These are phyloP conservation scores for Hymenoscyphus scutula DNA, from an alignment of 2,329 filamentous ascomycete genomes.

Conservation along the genomic window DNA sequence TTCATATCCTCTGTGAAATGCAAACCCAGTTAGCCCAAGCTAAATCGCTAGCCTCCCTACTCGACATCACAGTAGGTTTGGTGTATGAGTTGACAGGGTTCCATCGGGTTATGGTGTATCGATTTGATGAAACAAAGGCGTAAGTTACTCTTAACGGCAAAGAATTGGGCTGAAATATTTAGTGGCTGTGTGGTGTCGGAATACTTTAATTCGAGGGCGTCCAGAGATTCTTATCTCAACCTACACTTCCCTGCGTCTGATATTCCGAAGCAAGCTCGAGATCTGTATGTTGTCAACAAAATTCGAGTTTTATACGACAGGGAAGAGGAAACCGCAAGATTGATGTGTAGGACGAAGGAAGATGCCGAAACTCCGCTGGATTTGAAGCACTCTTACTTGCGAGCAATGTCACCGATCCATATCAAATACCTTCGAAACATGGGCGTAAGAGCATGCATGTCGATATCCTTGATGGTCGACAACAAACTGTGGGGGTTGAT, in stretches of 20 bases:
- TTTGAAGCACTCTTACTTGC: slow-evolving; percentile 77
- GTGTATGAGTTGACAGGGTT: slow-evolving; percentile 27
- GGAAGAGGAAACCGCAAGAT: slow-evolving; percentile 71
- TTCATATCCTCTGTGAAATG: slow-evolving; percentile 26
- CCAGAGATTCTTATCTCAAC: slow-evolving; percentile 14
- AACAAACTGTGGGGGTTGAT: slow-evolving; percentile 83
- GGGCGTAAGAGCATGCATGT: slow-evolving; percentile 87
- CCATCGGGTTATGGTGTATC: slow-evolving; percentile 26
- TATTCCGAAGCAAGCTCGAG: slow-evolving; percentile 77
- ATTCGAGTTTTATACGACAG: slow-evolving; percentile 82
- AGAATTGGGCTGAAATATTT: background rate
- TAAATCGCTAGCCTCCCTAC: slow-evolving; percentile 15
- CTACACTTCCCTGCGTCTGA: slow-evolving; percentile 68
- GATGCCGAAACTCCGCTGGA: slow-evolving; percentile 74
- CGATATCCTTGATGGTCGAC: slow-evolving; percentile 83
- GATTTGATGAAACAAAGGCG: slow-evolving; percentile 24
- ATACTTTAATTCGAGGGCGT: slow-evolving; percentile 10
- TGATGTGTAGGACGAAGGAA: slow-evolving; percentile 72
- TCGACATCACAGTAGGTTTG: slow-evolving; percentile 27
- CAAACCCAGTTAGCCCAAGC: slow-evolving; percentile 22
- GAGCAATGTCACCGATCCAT: slow-evolving; percentile 86
- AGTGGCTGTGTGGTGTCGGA: slow-evolving; percentile 20
- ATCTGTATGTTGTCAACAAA: slow-evolving; percentile 83
- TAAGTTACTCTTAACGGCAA: background rate
- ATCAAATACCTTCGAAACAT: slow-evolving; percentile 83